Evolutionary conservation across 768 basidiomycete genomes (phyloP).

Genomic region (Termitomyces sp.): DNA sequence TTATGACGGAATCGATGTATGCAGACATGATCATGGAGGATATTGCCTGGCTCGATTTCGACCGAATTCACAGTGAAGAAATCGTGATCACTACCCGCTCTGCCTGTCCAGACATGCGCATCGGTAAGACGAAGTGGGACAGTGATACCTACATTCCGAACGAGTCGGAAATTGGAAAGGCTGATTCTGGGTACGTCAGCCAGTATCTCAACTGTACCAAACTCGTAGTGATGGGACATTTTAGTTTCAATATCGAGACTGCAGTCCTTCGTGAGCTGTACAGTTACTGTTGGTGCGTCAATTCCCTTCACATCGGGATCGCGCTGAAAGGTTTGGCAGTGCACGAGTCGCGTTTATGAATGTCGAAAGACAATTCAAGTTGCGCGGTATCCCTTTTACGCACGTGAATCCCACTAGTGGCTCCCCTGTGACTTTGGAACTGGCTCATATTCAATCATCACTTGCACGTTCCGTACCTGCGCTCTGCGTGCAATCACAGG

Average conservation of each 20-base stretch:
- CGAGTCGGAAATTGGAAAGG: constrained; percentile 5
- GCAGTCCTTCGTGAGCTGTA: constrained; percentile 77
- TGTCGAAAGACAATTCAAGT: constrained; percentile 85
- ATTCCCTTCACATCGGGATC: background rate
- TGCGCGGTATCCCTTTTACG: constrained; percentile 73
- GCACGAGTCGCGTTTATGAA: constrained; percentile 89
- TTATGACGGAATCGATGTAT: constrained; percentile 53
- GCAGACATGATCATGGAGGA: constrained; percentile 69
- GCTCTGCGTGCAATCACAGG: constrained; percentile 76
- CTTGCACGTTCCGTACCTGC: constrained; percentile 78
- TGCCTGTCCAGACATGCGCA: constrained; percentile 22
- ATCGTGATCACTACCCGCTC: constrained; percentile 20
- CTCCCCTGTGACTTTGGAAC: constrained; percentile 39
- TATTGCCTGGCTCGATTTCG: constrained; percentile 75
- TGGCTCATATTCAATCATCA: constrained; percentile 65
- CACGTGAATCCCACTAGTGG: constrained; percentile 62
- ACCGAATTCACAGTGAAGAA: constrained; percentile 56
- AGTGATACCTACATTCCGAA: constrained; percentile 11
- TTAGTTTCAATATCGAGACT: constrained; percentile 68
- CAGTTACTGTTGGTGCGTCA: constrained; percentile 78
- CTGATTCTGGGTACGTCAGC: constrained; percentile 20
- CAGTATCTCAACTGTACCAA: background rate
- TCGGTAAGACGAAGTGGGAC: constrained; percentile 25
- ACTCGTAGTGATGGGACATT: constrained; percentile 13
- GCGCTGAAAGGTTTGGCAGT: constrained; percentile 34